Evolutionary conservation across 768 basidiomycete genomes (phyloP), one percentile per base, ranked within the genome.

Genomic region (Postia placenta): DNA sequence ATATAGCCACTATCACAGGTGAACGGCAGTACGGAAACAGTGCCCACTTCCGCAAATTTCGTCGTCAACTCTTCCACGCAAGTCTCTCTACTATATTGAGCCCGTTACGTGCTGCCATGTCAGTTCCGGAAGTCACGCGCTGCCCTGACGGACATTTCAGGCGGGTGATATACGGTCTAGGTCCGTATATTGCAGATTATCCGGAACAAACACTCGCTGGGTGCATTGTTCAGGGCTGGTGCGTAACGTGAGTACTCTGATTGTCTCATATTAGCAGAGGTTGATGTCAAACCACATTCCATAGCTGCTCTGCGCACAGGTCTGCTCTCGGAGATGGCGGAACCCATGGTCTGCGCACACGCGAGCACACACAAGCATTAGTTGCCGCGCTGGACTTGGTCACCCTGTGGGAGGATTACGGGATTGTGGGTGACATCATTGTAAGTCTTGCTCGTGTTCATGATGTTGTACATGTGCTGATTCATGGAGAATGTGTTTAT

Each of bases 141-240:
- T 57, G 63, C 38, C 53, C 62, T 5, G 64, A 68, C 49, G 49
- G 54, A 0, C 58, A 67, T 41, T 68, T 47, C 50, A 56, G 59
- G 0, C 49, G 55, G 1, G 58, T 53, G 1, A 57, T 68, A 3
- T 66, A 60, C 48, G 57, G 50, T 12, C 27, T 68, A 11, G 65
- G 60, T 0, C 57, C 62, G 0, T 66, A 58, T 33, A 65, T 67
- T 42, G 64, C 63, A 0, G 64, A 67, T 42, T 67, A 67, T 49
- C 63, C 61, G 6, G 66, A 68, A 41, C 66, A 68, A 42, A 59
- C 59, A 0, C 33, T 54, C 11, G 27, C 62, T 0, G 54, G 57
- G 5, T 28, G 48, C 17, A 55, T 60, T 38, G 56, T 61, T 4
- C 52, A 57, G 27, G 52, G 56, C 0, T 61, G 60, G 60, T 33